A percentile compares a stretch with the other conserved stretches of the same genome.
These are phyloP conservation scores for sorghum (Sorghum bicolor) DNA, from an alignment of 176 grass and related monocot genomes.

Conservation along the genomic window DNA sequence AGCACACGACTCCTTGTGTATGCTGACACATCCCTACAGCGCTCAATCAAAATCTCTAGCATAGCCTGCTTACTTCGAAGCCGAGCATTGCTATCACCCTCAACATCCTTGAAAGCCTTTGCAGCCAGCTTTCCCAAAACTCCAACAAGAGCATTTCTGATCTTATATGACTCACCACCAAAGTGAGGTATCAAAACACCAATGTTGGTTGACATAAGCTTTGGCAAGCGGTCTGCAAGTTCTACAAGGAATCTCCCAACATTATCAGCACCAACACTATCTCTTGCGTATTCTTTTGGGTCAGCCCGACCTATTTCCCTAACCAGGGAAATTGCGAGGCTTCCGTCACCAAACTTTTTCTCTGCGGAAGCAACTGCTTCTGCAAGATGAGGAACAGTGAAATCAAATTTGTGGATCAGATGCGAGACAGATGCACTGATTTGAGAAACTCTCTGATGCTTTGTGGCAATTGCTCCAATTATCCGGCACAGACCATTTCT, in stretches of 20 bases:
- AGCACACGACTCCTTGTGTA: conserved; percentile 93
- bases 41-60: conserved; percentile 86
- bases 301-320: conserved; percentile 87
- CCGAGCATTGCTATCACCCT: conserved; percentile 68
- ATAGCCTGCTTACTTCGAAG: conserved; percentile 89
- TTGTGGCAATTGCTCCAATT: conserved; percentile 77
- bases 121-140: conserved; percentile 83
- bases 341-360: conserved; percentile 78
- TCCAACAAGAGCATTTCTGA: conserved; percentile 94
- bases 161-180: conserved; percentile 95
- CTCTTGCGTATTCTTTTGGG: conserved; percentile 83
- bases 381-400: conserved; percentile 60
- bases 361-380: conserved; percentile 73
- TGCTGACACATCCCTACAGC: conserved; percentile 90
- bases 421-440: conserved; percentile 75
- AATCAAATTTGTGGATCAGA: conserved; percentile 89
- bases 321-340: conserved; percentile 71
- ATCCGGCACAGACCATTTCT: conserved; percentile 69
- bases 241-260: conserved; percentile 87
- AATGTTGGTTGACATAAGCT: conserved; percentile 85
- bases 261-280: conserved; percentile 78
- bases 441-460: conserved; percentile 76
- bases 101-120: conserved; percentile 83
- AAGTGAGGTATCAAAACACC: conserved; percentile 91
- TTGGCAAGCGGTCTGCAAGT: conserved; percentile 70